phyloP scores from a whole-genome alignment of 192 early-diverging fungal species.

The Coemansia aciculifera region DNA sequence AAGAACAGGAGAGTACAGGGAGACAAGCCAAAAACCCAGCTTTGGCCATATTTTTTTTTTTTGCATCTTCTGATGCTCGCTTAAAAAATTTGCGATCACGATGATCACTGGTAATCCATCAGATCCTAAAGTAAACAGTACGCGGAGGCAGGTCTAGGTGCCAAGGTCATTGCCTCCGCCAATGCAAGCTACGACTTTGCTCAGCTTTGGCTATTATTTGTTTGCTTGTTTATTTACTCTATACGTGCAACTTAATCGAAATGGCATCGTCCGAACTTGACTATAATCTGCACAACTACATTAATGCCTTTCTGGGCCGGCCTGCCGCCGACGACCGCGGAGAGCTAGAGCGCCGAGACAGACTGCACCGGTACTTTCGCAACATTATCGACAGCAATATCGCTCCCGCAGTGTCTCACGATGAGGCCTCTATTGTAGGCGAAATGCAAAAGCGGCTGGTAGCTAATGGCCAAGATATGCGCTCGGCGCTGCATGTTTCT shows the following conservation, averaged over 20 bases:
- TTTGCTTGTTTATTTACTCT: conserved; percentile 10
- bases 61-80: background rate
- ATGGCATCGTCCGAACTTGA: conserved; percentile 34
- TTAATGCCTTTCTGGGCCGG: conserved; percentile 43
- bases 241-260: background rate
- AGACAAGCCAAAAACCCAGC: background rate
- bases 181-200: background rate
- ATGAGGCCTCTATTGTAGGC: conserved; percentile 27
- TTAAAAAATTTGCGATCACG: conserved; percentile 11
- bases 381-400: conserved; percentile 49
- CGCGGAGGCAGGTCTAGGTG: background rate
- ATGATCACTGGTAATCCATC: background rate
- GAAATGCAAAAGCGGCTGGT: conserved; percentile 45
- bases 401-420: conserved; percentile 13
- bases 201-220: background rate
- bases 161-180: background rate
- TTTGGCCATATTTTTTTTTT: conserved; percentile 15
- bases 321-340: conserved; percentile 5
- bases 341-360: conserved; percentile 27
- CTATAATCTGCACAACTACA: conserved; percentile 38
- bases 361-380: conserved; percentile 29
- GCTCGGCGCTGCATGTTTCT: conserved; percentile 30
- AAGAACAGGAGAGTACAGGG: background rate
- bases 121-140: background rate
- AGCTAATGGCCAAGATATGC: conserved; percentile 10